Percentiles rank a stretch among this genome's conserved stretches.
These are phyloP conservation scores for Colletotrichum melonis DNA, from an alignment of 2,329 filamentous ascomycete species.

Conservation along the genomic window DNA sequence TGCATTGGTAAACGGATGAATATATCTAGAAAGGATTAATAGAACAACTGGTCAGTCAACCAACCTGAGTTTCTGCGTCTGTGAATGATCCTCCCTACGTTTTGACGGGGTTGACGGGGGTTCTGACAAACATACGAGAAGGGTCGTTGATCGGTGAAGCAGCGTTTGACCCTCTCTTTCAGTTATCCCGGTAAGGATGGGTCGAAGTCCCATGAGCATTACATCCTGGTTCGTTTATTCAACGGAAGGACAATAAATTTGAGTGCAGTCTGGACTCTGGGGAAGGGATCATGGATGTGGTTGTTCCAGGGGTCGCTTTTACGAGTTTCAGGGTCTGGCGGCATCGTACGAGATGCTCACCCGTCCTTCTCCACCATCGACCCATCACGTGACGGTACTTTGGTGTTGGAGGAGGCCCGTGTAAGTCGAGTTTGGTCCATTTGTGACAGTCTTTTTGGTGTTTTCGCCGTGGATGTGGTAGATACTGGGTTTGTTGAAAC, in stretches of 20 bases:
- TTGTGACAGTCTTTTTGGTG: background rate
- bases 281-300: background rate
- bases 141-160: background rate
- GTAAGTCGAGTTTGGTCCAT: conserved; percentile 13
- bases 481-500: background rate
- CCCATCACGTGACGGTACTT: conserved; percentile 23
- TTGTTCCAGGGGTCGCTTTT: conserved; percentile 22
- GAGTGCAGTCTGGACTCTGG: background rate
- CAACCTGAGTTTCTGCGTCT: no score
- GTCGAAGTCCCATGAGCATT: background rate
- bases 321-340: conserved; percentile 31
- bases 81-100: background rate
- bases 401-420: conserved; percentile 8
- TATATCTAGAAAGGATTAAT: background rate
- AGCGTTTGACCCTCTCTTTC: conserved; percentile 14
- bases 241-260: no score
- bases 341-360: conserved; percentile 33
- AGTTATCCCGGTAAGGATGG: background rate
- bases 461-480: background rate
- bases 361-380: conserved; percentile 25
- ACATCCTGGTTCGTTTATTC: background rate
- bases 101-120: background rate
- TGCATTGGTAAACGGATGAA: background rate
- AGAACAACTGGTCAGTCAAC: background rate
- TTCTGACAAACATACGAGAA: conserved; percentile 9